Base-by-base conservation (phyloP, 2,329 filamentous ascomycete genomes). In the Talaromyces albobiverticillius region DNA sequence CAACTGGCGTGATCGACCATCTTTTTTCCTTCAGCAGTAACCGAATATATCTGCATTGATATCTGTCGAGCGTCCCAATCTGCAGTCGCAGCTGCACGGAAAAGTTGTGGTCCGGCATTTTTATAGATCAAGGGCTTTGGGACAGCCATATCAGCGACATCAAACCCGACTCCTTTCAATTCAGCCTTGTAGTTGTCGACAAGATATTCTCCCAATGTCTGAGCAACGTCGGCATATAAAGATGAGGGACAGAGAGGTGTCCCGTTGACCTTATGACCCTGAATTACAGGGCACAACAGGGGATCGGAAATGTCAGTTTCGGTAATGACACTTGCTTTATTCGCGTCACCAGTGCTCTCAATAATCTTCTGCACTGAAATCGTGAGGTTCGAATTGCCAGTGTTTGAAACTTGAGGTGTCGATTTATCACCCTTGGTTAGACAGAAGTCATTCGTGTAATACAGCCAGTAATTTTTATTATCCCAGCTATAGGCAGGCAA, bases 391-490 rank as follows among this genome's bases (percentile, higher is more conserved):
- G 47, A 26, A 29, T 22, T 14, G 22, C 38, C 18, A 14, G 51
- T 13, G 4, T 36, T 52, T 9, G 56, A 23, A 20, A 25, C 13
- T n/a, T 55, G 47, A 18, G 43, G 47, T 16, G 47, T 22, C 34
- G 43, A 56, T 59, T 87, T 82, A n/a, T 42, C 74, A 54, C 78
- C 85, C 76, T 91, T 91, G 57, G 80, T 84, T 34, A 90, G 71
- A 29, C 78, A 82, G 84, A 86, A 91, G 68, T 90, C 85, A 57
- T 88, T 86, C 58, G 79, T 76, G 67, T 88, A 88, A 23, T 53
- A 16, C 18, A 68, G 60, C 64, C 65, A 69, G 52, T 65, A 65
- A 38, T 66, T 60, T 46, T 66, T 66, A 4, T 62, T 42, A 31
- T 69, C 63, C 54, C 57, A 69, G 31, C 47, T 51, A 46, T 69